A percentile compares a stretch with the other conserved stretches of the same genome.
Evolutionary conservation across 257 asterid genomes (phyloP).

Genomic region (Pogostemon cablin): DNA sequence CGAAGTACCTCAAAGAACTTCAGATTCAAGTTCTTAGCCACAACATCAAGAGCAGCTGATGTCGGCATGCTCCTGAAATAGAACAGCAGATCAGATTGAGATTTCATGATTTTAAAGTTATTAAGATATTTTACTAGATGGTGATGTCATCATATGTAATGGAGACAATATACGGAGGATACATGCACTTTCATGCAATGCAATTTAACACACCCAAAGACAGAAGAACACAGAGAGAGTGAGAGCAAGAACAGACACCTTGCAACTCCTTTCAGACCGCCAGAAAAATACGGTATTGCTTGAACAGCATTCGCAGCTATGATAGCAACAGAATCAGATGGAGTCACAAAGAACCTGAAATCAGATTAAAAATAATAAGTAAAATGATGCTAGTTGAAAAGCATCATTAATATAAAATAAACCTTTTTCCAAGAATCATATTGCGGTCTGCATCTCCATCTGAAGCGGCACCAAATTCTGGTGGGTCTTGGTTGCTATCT

Average conservation of each 20-base stretch:
- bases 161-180: conserved; percentile 15
- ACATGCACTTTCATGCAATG: conserved; percentile 18
- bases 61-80: conserved; percentile 98
- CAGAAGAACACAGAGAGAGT: conserved; percentile 15
- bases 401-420: conserved; percentile 4
- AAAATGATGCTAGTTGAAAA: conserved; percentile 17
- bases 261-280: conserved; percentile 98
- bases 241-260: conserved; percentile 51
- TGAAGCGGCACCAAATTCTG: conserved; percentile 99
- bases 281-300: conserved; percentile 92
- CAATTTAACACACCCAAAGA: conserved; percentile 21
- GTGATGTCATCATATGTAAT: conserved; percentile 7
- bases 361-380: conserved; percentile 11
- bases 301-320: conserved; percentile 96
- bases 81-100: conserved; percentile 31
- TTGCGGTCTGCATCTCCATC: conserved; percentile 99
- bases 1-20: conserved; percentile 86
- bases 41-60: conserved; percentile 99
- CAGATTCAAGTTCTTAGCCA: conserved; percentile 79
- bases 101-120: not conserved
- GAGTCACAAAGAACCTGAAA: conserved; percentile 93
- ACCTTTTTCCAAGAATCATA: conserved; percentile 97
- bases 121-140: conserved; percentile 6
- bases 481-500: conserved; percentile 67
- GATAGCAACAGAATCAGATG: conserved; percentile 98